Percentiles rank a stretch among this genome's conserved stretches.
Conservation (phyloP, 208 protist genomes). For the Leishmania amazonensis region DNA sequence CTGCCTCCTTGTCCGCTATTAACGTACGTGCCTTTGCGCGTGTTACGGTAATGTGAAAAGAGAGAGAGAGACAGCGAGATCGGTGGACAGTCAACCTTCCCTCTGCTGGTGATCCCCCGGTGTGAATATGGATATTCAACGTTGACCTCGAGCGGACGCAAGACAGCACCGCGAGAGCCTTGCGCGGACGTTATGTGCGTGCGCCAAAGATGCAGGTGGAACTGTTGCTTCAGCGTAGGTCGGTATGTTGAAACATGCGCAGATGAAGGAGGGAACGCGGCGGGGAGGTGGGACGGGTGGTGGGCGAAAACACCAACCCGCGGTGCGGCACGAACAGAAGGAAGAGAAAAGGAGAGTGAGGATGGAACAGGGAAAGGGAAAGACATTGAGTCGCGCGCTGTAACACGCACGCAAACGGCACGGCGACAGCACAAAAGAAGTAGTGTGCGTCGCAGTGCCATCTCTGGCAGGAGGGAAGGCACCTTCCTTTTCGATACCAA, state of each 20-base stretch:
- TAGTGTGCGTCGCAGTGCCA: neutral
- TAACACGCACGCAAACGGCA: neutral
- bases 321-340: neutral
- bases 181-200: neutral
- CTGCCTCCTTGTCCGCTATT: neutral
- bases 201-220: neutral
- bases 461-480: neutral
- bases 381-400: neutral
- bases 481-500: neutral
- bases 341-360: neutral
- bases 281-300: neutral
- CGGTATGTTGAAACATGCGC: too few relatives aligned
- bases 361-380: neutral
- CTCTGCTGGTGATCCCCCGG: neutral
- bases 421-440: neutral
- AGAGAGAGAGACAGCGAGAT: neutral
- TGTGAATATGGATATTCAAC: neutral
- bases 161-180: neutral
- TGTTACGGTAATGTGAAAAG: neutral
- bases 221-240: neutral
- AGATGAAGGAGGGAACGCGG: neutral
- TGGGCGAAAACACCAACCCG: neutral
- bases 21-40: neutral
- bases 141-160: neutral
- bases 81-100: neutral